Percentiles rank a stretch among this genome's conserved stretches.
Conservation (phyloP, 2,329 filamentous ascomycete species). For the Diaporthe aspalathi region DNA sequence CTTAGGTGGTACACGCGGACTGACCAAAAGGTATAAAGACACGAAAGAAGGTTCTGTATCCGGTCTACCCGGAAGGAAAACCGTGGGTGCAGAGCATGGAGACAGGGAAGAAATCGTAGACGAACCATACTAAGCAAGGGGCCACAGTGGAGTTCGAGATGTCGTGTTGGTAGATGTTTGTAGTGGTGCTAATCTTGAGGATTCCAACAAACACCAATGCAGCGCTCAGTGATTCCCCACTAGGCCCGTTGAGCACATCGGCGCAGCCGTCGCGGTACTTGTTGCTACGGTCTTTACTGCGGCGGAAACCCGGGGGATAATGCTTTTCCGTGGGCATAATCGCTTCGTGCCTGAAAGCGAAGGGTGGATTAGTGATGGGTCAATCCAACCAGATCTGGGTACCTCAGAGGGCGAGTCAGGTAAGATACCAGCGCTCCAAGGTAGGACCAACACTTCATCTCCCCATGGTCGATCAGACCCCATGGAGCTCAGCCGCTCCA, state of each 20-base stretch:
- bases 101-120: background rate
- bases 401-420: conserved; percentile 24
- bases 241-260: too few species aligned
- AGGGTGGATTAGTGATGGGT: too few species aligned
- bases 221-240: too few species aligned
- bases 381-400: too few species aligned
- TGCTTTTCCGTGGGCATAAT: too few species aligned
- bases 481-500: background rate
- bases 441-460: background rate
- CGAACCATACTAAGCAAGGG: background rate
- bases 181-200: too few species aligned
- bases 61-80: background rate
- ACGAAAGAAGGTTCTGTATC: background rate
- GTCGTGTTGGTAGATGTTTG: too few species aligned
- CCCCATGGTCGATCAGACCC: conserved; percentile 5
- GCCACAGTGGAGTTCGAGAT: background rate
- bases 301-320: too few species aligned
- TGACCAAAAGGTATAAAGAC: background rate
- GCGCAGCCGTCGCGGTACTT: too few species aligned
- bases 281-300: too few species aligned
- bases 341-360: too few species aligned
- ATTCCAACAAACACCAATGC: too few species aligned
- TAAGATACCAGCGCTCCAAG: background rate
- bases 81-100: background rate
- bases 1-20: background rate